phyloP scores from a whole-genome alignment of 1,284 basidiomycete genomes.

The Austropuccinia psidii region DNA sequence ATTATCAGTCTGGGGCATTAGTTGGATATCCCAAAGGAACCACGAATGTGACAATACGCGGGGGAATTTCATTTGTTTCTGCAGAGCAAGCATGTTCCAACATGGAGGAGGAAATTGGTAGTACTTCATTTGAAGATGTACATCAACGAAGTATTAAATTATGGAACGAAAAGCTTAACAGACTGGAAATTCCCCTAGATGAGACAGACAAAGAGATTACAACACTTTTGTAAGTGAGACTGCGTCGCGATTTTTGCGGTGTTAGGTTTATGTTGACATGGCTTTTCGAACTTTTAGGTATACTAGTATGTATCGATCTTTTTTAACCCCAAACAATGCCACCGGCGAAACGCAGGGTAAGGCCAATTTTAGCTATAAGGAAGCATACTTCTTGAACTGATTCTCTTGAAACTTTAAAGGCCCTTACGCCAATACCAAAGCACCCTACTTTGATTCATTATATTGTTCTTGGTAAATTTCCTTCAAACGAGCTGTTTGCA shows the following conservation, averaged over 20 bases:
- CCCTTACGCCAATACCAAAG: constrained; percentile 18
- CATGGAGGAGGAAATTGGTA: constrained; percentile 42
- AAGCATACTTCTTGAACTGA: background rate
- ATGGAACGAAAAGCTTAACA: constrained; percentile 44
- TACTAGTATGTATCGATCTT: constrained; percentile 43
- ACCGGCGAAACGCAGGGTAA: constrained; percentile 37
- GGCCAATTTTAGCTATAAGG: background rate
- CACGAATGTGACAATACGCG: constrained; percentile 38
- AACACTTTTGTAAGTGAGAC: background rate
- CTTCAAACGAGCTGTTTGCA: background rate
- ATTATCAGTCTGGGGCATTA: constrained; percentile 42
- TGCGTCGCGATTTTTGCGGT: background rate
- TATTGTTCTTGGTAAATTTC: constrained; percentile 36
- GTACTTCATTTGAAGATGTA: constrained; percentile 41
- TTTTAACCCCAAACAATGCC: constrained; percentile 45
- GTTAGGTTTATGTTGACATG: background rate
- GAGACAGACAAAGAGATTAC: constrained; percentile 40
- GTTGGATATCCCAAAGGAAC: constrained; percentile 27
- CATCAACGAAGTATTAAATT: constrained; percentile 37
- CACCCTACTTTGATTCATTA: constrained; percentile 42
- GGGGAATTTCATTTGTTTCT: constrained; percentile 42
- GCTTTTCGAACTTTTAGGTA: constrained; percentile 37
- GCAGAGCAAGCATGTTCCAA: constrained; percentile 43
- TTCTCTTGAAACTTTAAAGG: background rate
- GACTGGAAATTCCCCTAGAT: constrained; percentile 40